Conservation (phyloP, 768 basidiomycete genomes). For the Podaxis sp. region DNA sequence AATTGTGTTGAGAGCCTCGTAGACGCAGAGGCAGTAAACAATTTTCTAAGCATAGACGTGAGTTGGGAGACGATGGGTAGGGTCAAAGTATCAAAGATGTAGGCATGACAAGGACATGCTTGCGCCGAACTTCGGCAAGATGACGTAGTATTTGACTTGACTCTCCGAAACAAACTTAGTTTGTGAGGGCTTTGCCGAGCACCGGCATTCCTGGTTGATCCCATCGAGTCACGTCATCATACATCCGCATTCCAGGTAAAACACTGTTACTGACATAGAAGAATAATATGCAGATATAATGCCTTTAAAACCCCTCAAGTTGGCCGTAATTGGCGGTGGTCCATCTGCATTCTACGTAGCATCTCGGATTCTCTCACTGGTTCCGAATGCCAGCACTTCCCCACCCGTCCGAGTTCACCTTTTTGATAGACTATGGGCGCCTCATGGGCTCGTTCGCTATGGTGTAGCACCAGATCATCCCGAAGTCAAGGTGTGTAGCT, state of each 20-base stretch:
- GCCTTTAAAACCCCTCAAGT: conserved; percentile 46
- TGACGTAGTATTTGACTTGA: background rate
- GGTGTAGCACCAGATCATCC: conserved; percentile 99
- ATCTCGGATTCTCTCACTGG: conserved; percentile 72
- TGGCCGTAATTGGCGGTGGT: conserved; percentile 92
- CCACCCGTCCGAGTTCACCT: conserved; percentile 65
- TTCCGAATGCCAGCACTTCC: conserved; percentile 41
- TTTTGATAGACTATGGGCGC: conserved; percentile 91
- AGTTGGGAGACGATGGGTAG: no score
- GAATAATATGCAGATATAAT: conserved; percentile 10
- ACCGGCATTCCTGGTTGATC: background rate
- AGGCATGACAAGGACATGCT: no score
- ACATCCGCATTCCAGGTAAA: background rate
- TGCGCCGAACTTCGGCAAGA: background rate
- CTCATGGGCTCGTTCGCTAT: conserved; percentile 92
- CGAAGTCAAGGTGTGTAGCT: conserved; percentile 79
- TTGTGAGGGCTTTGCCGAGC: background rate
- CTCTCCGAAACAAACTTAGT: background rate
- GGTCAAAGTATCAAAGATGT: no score
- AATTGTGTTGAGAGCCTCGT: background rate
- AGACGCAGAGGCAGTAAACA: background rate
- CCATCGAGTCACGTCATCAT: background rate
- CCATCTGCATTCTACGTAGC: conserved; percentile 98
- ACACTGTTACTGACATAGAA: background rate
- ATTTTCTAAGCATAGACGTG: conserved; percentile 3